phyloP scores from a whole-genome alignment of 2,329 filamentous ascomycete genomes.

The Aspergillus fijiensis region DNA sequence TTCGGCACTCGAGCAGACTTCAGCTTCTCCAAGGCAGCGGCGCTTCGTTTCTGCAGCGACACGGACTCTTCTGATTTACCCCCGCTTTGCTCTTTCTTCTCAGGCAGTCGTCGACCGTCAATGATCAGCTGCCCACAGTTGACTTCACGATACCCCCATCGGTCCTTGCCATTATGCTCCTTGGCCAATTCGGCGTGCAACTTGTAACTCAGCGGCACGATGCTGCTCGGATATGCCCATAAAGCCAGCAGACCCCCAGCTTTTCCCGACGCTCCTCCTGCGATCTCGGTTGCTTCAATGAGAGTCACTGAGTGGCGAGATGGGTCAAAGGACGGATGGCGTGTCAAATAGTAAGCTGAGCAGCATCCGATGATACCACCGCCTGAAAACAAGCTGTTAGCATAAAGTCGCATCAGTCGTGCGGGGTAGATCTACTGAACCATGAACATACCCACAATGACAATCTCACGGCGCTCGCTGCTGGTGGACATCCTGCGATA shows the following conservation, averaged over 20 bases:
- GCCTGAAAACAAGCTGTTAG: constrained; percentile 51
- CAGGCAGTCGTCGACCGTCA: constrained; percentile 43
- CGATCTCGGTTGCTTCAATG: constrained; percentile 80
- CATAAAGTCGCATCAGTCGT: constrained; percentile 9
- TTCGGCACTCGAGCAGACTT: constrained; percentile 64
- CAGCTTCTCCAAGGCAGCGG: constrained; percentile 51
- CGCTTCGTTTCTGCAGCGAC: constrained; percentile 57
- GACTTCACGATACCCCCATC: constrained; percentile 84
- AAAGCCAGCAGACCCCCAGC: constrained; percentile 85
- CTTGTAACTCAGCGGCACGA: constrained; percentile 82
- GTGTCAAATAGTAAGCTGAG: constrained; percentile 86
- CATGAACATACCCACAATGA: constrained; percentile 39
- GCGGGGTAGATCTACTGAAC: constrained; percentile 24
- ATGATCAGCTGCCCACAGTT: constrained; percentile 68
- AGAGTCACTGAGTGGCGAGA: constrained; percentile 75
- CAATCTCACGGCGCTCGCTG: constrained; percentile 37
- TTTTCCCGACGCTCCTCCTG: constrained; percentile 91
- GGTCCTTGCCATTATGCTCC: constrained; percentile 72
- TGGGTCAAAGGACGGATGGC: constrained; percentile 77
- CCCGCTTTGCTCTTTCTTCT: constrained; percentile 30
- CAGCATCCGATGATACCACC: constrained; percentile 92
- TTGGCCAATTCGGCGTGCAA: constrained; percentile 82
- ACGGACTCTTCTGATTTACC: constrained; percentile 40
- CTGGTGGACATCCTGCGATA: constrained; percentile 31
- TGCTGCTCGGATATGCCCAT: constrained; percentile 83